Conservation (phyloP, 2,329 filamentous ascomycete species). For the Rugonectria rugulosa region DNA sequence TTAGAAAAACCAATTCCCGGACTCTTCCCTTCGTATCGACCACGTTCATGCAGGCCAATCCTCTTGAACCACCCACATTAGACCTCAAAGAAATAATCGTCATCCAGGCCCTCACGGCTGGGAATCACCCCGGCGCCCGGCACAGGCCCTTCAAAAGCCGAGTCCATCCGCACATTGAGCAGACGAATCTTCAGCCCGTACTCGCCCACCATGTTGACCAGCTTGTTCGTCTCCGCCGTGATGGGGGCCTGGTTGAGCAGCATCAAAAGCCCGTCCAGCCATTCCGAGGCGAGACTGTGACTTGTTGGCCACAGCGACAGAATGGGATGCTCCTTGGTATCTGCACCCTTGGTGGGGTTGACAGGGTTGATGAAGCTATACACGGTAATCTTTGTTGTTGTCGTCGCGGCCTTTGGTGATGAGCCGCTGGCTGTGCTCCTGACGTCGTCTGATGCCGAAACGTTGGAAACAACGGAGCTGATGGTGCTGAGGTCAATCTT, state of each 20-base stretch:
- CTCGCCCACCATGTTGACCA: constrained; percentile 84
- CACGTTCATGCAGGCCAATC: no score
- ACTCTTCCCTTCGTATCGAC: not conserved
- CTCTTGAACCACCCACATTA: constrained; percentile 45
- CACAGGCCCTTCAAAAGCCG: constrained; percentile 69
- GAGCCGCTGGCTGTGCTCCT: constrained; percentile 53
- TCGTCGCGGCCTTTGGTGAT: constrained; percentile 53
- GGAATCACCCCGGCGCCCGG: constrained; percentile 80
- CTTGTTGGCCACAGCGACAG: constrained; percentile 84
- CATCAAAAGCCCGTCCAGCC: constrained; percentile 96
- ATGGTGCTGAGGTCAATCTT: constrained; percentile 89
- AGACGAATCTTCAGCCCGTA: constrained; percentile 93
- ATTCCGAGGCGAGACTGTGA: constrained; percentile 88
- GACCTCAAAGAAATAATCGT: constrained; percentile 92
- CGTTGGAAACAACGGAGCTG: constrained; percentile 93
- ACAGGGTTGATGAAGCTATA: constrained; percentile 70
- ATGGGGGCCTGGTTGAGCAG: constrained; percentile 94
- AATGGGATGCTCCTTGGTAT: constrained; percentile 72
- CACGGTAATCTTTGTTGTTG: constrained; percentile 89
- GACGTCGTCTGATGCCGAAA: constrained; percentile 70
- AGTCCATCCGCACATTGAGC: constrained; percentile 89
- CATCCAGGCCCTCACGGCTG: constrained; percentile 83
- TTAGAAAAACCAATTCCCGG: constrained; percentile 20
- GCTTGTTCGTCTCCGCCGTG: constrained; percentile 92
- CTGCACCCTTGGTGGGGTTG: constrained; percentile 45